Base-by-base conservation (phyloP, 352 stramenopile species). In the Phytopythium aichiense region DNA sequence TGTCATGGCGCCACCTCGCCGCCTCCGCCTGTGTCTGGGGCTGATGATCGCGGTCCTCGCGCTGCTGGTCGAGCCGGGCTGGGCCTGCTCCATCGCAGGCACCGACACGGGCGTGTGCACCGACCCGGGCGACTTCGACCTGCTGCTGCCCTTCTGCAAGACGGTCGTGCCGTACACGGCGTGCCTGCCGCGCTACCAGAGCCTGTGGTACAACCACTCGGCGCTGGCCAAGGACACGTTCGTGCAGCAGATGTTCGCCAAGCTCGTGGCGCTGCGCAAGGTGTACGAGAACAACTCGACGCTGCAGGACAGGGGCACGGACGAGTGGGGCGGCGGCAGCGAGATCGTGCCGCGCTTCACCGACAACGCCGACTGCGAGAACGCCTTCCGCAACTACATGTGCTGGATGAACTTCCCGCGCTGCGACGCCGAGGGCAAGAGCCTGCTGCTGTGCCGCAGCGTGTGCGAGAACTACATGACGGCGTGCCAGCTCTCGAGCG, bases 321-420 rank as follows among this genome's bases (percentile, higher is more conserved):
- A 96, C 64, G 87, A 96, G 73, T 90, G 84, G 77, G 80, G 81
- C 30, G 61, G 65, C 1, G 33, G 66, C 13, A 68, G 80, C 22
- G 74, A 83, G 51, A 87, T 91, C 40, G 76, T 80, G 56, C 77
- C 87, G 62, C 83, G 86, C 23, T 97, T 96, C 64, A 74, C 79
- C 28, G 81, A 95, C 51, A 96, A 96, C 58, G 65, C 80, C 11
- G 91, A 96, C 64, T 98, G 91, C 49, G 73, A 94, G 67, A 89
- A 96, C 57, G 87, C 91, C n/a, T 98, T 94, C 66, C 71, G 72
- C 42, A 94, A 94, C 60, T 97, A 94, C 64, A 87, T 93, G 35
- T 98, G 90, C 67, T 98, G 83, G 85, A 51, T 96, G 18, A 98
- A 97, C 69, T 97, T 97, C 65, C 91, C 91, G 22, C 79, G 91